Percentiles rank a stretch among this genome's conserved stretches.
These are phyloP conservation scores for Dissophora ornata DNA, from an alignment of 192 early-diverging fungal genomes.

Conservation along the genomic window DNA sequence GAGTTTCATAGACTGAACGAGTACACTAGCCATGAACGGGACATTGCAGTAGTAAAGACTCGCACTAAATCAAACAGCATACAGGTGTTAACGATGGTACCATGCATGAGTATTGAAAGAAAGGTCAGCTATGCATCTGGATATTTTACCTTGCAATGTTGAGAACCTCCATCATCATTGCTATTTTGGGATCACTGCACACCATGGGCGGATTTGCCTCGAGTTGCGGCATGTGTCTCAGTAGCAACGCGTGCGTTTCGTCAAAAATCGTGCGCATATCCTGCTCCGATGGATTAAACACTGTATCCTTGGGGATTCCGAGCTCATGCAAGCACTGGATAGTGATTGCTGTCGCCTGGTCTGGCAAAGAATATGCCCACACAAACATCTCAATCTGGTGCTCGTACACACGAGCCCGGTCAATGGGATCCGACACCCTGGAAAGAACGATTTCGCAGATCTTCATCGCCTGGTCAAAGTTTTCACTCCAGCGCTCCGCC, in stretches of 20 bases:
- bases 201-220: conserved; percentile 21
- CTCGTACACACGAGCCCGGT: conserved; percentile 39
- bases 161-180: conserved; percentile 51
- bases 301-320: conserved; percentile 10
- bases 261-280: conserved; percentile 29
- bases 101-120: too few relatives aligned
- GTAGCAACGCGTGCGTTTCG: conserved; percentile 30
- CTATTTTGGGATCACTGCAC: conserved; percentile 26
- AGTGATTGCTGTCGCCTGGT: conserved; percentile 19
- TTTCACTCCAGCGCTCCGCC: conserved; percentile 48
- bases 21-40: conserved; percentile 27
- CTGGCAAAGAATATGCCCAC: conserved; percentile 37
- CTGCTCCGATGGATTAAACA: conserved; percentile 24
- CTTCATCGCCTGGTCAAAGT: conserved; percentile 47
- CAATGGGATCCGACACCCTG: conserved; percentile 36
- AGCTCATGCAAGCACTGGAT: conserved; percentile 35
- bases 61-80: conserved; percentile 6
- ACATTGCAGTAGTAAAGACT: conserved; percentile 50
- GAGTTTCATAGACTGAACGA: conserved; percentile 32
- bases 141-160: conserved; percentile 28
- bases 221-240: conserved; percentile 26
- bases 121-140: not conserved
- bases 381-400: conserved; percentile 55
- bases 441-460: conserved; percentile 35
- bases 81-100: too few relatives aligned